These are phyloP conservation scores for Geotrichum citri-aurantii DNA, from an alignment of 1,139 yeast genomes.

Conservation along the genomic window DNA sequence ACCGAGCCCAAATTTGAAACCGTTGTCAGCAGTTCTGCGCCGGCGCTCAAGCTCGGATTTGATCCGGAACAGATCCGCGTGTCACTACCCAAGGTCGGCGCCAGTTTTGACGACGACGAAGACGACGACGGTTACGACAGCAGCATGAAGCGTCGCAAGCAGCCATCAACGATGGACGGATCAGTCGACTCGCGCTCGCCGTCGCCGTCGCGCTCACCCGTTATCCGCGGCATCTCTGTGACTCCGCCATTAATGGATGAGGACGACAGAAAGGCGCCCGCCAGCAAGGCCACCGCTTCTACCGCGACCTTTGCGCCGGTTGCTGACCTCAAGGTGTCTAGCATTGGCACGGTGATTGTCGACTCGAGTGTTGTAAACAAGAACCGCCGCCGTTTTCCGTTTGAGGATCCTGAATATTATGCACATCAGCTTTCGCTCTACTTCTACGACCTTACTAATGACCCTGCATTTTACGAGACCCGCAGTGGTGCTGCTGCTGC, in stretches of 20 bases:
- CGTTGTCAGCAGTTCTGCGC: not conserved
- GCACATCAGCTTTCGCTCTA: constrained; percentile 4
- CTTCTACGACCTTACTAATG: constrained; percentile 1
- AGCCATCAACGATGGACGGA: constrained; percentile 9
- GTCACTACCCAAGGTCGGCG: constrained; percentile 3
- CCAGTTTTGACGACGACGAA: not conserved
- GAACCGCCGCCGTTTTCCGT: not conserved
- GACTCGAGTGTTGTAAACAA: constrained; percentile 15
- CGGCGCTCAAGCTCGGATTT: constrained; percentile 1
- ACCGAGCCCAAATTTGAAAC: no score
- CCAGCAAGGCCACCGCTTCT: not conserved
- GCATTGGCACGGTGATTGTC: constrained; percentile 9
- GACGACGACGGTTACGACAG: not conserved
- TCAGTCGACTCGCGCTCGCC: constrained; percentile 15
- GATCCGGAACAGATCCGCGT: constrained; percentile 8
- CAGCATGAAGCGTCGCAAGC: constrained; percentile 4
- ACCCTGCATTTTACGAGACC: constrained; percentile 22
- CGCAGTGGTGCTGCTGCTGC: constrained; percentile 30
- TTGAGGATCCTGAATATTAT: constrained; percentile 5
- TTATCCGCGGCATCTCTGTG: constrained; percentile 11
- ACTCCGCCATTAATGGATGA: constrained; percentile 13
- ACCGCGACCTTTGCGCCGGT: not conserved
- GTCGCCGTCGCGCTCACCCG: constrained; percentile 15
- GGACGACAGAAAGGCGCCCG: not conserved
- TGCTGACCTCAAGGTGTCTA: not conserved